Evolutionary conservation across 441 rosid species (phyloP).

Genomic region (Brassica hybrid): DNA sequence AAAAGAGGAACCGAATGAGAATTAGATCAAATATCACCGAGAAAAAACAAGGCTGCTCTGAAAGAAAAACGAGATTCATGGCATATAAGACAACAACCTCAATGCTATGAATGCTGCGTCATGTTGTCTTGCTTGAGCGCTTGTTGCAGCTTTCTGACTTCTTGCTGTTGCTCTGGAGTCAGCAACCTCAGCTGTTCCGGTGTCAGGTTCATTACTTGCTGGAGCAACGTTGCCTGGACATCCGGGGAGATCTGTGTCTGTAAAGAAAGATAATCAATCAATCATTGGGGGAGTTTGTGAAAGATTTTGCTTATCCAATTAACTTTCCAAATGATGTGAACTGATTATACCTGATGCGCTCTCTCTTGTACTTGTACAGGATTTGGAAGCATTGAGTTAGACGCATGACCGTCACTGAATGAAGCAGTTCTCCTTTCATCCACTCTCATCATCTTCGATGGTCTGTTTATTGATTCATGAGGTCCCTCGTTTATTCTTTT

Average conservation of each 20-base stretch:
- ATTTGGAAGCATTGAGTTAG: slow-evolving; percentile 45
- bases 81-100: slow-evolving; percentile 18
- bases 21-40: not conserved
- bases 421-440: slow-evolving; percentile 58
- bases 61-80: too few relatives aligned
- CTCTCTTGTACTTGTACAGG: slow-evolving; percentile 44
- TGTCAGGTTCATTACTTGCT: slow-evolving; percentile 84
- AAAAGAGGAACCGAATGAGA: slow-evolving; percentile 7
- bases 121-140: too few relatives aligned
- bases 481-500: slow-evolving; percentile 50
- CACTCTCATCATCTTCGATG: slow-evolving; percentile 60
- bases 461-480: slow-evolving; percentile 55
- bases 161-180: slow-evolving; percentile 86
- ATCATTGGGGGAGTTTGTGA: not conserved
- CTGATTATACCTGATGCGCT: slow-evolving; percentile 43
- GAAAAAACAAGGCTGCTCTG: not conserved
- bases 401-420: slow-evolving; percentile 41
- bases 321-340: slow-evolving; percentile 10
- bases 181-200: slow-evolving; percentile 82
- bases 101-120: slow-evolving; percentile 55
- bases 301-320: not conserved
- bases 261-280: too few relatives aligned
- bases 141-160: slow-evolving; percentile 84
- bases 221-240: slow-evolving; percentile 75
- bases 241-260: slow-evolving; percentile 56